Conservation (phyloP, 2,329 filamentous ascomycete genomes). For the Penicillium brevicompactum region DNA sequence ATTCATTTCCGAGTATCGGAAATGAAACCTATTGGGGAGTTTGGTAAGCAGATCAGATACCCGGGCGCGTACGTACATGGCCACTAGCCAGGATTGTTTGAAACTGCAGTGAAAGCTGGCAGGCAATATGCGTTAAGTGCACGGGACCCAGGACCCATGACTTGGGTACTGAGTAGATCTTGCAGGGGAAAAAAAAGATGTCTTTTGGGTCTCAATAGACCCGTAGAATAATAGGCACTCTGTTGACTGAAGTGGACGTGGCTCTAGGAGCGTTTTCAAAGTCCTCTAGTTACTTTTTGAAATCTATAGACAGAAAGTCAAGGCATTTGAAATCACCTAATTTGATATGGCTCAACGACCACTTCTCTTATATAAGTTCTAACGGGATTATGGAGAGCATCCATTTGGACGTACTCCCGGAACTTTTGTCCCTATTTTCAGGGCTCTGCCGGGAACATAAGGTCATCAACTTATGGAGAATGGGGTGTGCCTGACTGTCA, state of each 20-base stretch:
- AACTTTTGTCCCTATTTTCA: no score
- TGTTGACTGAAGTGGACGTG: background rate
- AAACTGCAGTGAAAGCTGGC: constrained; percentile 5
- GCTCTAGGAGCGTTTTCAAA: no score
- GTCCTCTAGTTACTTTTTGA: no score
- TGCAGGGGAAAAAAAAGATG: background rate
- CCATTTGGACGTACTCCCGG: no score
- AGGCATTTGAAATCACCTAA: no score
- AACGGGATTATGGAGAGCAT: no score
- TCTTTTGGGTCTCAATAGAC: background rate
- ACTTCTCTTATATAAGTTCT: no score
- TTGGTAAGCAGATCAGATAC: background rate
- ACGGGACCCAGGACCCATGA: constrained; percentile 18
- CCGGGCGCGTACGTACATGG: constrained; percentile 12
- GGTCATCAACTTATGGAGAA: no score
- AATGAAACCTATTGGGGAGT: background rate
- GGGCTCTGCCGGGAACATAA: no score
- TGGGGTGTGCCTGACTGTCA: no score
- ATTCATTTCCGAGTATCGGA: background rate
- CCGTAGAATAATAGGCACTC: background rate
- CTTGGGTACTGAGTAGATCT: constrained; percentile 9
- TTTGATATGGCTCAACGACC: no score
- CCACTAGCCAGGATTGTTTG: constrained; percentile 15
- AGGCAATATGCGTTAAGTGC: constrained; percentile 5
- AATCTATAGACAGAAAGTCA: no score